These are phyloP conservation scores for Wickerhamomyces bisporus DNA, from an alignment of 805 yeast species.

Conservation along the genomic window DNA sequence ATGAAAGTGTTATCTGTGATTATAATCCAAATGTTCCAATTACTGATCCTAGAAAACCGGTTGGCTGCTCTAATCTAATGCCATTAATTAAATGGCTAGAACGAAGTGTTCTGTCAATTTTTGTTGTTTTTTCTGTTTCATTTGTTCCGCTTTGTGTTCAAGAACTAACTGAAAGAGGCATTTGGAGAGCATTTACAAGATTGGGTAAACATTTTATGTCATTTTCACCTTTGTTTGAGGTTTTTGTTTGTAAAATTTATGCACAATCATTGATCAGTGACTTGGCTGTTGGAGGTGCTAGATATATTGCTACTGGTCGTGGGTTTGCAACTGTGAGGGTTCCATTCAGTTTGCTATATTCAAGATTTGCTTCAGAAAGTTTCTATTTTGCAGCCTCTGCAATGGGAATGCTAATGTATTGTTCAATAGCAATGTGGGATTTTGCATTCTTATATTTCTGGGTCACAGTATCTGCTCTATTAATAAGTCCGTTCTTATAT, in stretches of 20 bases:
- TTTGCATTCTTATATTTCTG: slow-evolving; percentile 53
- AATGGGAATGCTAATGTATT: slow-evolving; percentile 46
- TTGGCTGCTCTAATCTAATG: slow-evolving; percentile 64
- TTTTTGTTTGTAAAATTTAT: slow-evolving; percentile 73
- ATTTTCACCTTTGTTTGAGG: slow-evolving; percentile 72
- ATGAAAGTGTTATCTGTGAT: slow-evolving; percentile 56
- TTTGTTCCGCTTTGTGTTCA: slow-evolving; percentile 74
- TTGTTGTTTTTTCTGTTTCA: slow-evolving; percentile 68
- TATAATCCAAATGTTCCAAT: slow-evolving; percentile 54
- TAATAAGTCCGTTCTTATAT: slow-evolving; percentile 55
- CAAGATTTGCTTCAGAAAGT: slow-evolving; percentile 66
- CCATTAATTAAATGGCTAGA: slow-evolving; percentile 75
- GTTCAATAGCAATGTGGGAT: slow-evolving; percentile 61
- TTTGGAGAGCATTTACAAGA: slow-evolving; percentile 62
- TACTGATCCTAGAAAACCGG: slow-evolving; percentile 57
- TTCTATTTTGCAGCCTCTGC: slow-evolving; percentile 58
- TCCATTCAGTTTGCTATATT: slow-evolving; percentile 58
- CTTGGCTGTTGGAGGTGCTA: slow-evolving; percentile 73
- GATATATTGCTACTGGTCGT: slow-evolving; percentile 78
- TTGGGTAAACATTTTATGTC: slow-evolving; percentile 63
- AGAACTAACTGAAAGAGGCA: slow-evolving; percentile 70
- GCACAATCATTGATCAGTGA: slow-evolving; percentile 66
- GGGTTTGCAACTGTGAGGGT: slow-evolving; percentile 74
- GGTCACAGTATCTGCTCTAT: slow-evolving; percentile 51
- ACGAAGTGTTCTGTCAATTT: slow-evolving; percentile 67